Evolutionary conservation across 768 basidiomycete genomes (phyloP), one percentile per base, ranked within the genome.

Genomic region (Pisolithus microcarpus): DNA sequence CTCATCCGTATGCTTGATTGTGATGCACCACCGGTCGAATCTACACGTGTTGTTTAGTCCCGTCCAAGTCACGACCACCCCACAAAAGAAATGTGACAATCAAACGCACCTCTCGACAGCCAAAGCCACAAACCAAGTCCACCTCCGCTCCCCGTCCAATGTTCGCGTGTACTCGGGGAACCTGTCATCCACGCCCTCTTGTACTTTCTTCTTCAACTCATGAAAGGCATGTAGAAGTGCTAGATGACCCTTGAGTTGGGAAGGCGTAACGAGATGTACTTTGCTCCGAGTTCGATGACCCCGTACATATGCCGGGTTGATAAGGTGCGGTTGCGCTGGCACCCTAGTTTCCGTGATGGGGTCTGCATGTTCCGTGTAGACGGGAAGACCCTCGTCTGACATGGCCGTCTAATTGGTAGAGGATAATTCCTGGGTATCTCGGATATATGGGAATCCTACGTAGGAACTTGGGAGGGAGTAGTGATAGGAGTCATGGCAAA

Each of bases 41-140:
- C 72, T 72, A 5, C 18, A 39, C 9, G 13, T 18, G 39, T 5
- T 34, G 11, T 13, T 31, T 34, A 34, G 34, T 34, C 34, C 34
- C 34, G 5, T n/a, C n/a, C n/a, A n/a, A n/a, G n/a, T n/a, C n/a
- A n/a, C n/a, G 39, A 40, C 9, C 39, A 5, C n/a, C 3, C 36
- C 23, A n/a, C 34, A 51, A 4, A 15, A 11, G 37, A 30, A 6
- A 39, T 13, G 10, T 36, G 7, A 5, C 8, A 16, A 49, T 46
- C 21, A 53, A 39, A 40, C 55, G 46, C 52, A 65, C 61, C 71
- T 57, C 48, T 73, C 72, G 2, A 73, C 68, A 0, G 70, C 70
- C 21, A 73, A 43, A 21, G 56, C 51, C n/a, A 72, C 65, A 46
- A 72, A 71, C 70, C 69, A 72, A 0, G 45, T 58, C 72, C 72